phyloP scores from a whole-genome alignment of 176 grass and related monocot genomes.

The Ampelocalamus luodianensis region DNA sequence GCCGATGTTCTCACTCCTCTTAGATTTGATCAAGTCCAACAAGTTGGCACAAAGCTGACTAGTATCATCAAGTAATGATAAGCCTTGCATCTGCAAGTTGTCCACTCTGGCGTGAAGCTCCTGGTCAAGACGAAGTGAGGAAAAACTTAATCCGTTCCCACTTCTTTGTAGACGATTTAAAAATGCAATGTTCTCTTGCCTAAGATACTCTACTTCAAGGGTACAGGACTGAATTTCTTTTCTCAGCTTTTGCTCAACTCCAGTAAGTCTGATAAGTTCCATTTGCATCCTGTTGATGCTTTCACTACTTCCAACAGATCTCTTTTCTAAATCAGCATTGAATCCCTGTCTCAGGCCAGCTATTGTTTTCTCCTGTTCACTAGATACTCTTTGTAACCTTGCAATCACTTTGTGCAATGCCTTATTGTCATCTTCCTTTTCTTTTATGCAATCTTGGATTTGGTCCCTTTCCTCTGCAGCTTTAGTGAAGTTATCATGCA shows the following conservation, averaged over 20 bases:
- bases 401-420: slow-evolving; percentile 60
- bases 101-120: slow-evolving; percentile 62
- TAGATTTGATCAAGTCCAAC: slow-evolving; percentile 63
- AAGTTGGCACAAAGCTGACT: slow-evolving; percentile 54
- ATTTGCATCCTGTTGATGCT: slow-evolving; percentile 46
- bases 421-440: slow-evolving; percentile 57
- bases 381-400: slow-evolving; percentile 59
- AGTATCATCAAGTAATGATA: slow-evolving; percentile 59
- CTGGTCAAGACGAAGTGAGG: slow-evolving; percentile 56
- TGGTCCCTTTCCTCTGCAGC: slow-evolving; percentile 50
- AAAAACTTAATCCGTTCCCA: slow-evolving; percentile 35
- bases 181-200: slow-evolving; percentile 57
- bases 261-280: slow-evolving; percentile 70
- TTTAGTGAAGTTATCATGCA: slow-evolving; percentile 44
- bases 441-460: slow-evolving; percentile 53
- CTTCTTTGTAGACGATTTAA: slow-evolving; percentile 49
- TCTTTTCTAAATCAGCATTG: slow-evolving; percentile 49
- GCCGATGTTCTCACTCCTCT: slow-evolving; percentile 33
- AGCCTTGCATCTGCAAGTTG: slow-evolving; percentile 55
- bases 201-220: slow-evolving; percentile 62
- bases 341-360: slow-evolving; percentile 58
- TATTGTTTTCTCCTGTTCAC: slow-evolving; percentile 80
- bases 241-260: slow-evolving; percentile 72
- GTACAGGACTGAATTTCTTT: slow-evolving; percentile 58
- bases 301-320: slow-evolving; percentile 45